These are phyloP conservation scores for Botrytis hyacinthi DNA, from an alignment of 2,329 filamentous ascomycete genomes.

Conservation along the genomic window DNA sequence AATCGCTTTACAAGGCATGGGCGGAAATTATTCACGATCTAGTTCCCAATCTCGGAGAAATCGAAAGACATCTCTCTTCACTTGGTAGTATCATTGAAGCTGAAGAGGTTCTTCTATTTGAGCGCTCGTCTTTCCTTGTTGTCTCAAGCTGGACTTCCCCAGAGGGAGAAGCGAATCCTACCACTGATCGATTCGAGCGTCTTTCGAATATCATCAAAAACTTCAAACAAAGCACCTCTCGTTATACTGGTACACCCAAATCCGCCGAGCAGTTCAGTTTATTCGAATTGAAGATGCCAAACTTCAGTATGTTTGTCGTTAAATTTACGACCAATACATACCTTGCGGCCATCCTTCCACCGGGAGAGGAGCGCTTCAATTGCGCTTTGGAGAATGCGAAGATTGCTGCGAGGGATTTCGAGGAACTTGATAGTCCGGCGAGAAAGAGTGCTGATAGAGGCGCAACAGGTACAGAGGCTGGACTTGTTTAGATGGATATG, in stretches of 20 bases:
- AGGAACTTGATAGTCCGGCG: constrained; percentile 57
- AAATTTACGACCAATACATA: constrained; percentile 98
- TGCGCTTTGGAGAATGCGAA: constrained; percentile 86
- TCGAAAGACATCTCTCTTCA: constrained; percentile 80
- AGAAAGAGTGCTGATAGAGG: constrained; percentile 35
- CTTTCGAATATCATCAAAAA: constrained; percentile 98
- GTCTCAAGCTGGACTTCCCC: constrained; percentile 87
- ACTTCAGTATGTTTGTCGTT: constrained; percentile 91
- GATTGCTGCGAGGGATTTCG: constrained; percentile 80
- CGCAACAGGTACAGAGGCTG: constrained; percentile 24
- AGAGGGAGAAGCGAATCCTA: constrained; percentile 76
- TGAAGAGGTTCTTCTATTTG: constrained; percentile 90
- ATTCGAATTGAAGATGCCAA: constrained; percentile 75
- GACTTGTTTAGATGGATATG: neutral
- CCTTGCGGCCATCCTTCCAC: constrained; percentile 85
- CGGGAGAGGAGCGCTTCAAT: constrained; percentile 89
- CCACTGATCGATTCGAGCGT: constrained; percentile 87
- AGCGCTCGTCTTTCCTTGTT: constrained; percentile 91
- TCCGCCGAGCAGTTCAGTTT: constrained; percentile 78
- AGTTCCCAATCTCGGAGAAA: constrained; percentile 87
- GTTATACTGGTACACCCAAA: constrained; percentile 76
- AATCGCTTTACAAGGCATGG: constrained; percentile 97
- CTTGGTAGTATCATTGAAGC: constrained; percentile 85
- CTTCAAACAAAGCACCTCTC: constrained; percentile 82
- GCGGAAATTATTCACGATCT: constrained; percentile 96